phyloP scores from a whole-genome alignment of 148 eudicot genomes.

The Heliosperma pusillum region DNA sequence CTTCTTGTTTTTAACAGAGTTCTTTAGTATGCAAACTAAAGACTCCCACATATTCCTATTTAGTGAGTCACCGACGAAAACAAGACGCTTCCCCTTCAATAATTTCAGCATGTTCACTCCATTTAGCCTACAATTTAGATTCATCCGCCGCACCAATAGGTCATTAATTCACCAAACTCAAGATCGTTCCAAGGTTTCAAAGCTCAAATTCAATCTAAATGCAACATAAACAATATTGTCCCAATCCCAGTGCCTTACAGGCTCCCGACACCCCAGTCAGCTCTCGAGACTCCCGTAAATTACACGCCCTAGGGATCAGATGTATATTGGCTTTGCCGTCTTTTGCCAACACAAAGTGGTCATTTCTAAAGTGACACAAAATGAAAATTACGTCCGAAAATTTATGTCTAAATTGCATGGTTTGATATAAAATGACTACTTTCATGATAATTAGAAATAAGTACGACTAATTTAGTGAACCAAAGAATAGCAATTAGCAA shows the following conservation, averaged over 20 bases:
- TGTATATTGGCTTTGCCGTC: no score
- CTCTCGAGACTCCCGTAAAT: no score
- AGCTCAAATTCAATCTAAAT: background rate
- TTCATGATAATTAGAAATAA: no score
- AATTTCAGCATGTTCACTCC: slow-evolving; percentile 64
- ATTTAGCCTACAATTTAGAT: slow-evolving; percentile 44
- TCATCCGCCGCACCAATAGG: slow-evolving; percentile 7
- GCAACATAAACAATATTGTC: background rate
- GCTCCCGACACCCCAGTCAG: no score
- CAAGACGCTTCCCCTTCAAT: slow-evolving; percentile 78
- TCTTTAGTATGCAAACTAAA: slow-evolving; percentile 71
- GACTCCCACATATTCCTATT: slow-evolving; percentile 99
- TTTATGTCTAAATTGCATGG: no score
- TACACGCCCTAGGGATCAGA: no score
- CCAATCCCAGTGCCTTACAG: no score
- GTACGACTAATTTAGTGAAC: background rate
- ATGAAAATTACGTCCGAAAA: background rate
- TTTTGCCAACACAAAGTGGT: background rate
- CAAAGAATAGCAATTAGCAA: no score
- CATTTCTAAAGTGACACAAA: background rate
- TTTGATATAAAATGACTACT: no score
- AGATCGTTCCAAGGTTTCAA: background rate
- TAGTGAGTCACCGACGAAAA: slow-evolving; percentile 90
- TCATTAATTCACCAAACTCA: background rate
- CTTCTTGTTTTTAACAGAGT: slow-evolving; percentile 55